Percentiles rank a stretch among this genome's conserved stretches.
These are phyloP conservation scores for Hevea brasiliensis DNA, from an alignment of 345 rosid species.

Conservation along the genomic window DNA sequence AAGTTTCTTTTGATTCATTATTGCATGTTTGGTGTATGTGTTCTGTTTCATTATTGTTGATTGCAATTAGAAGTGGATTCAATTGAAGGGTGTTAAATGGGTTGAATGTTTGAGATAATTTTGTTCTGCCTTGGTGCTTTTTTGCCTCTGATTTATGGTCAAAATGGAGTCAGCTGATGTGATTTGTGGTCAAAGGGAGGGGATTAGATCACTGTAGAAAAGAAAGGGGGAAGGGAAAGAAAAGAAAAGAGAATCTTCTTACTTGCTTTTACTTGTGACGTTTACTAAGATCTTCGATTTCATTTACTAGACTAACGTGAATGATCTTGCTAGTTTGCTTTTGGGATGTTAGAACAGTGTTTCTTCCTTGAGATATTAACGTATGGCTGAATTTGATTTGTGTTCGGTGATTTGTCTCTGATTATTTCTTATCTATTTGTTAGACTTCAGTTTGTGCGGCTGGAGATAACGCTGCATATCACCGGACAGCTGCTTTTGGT, in stretches of 20 bases:
- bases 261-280: too few species aligned
- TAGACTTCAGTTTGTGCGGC: constrained; percentile 75
- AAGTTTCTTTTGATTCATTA: constrained; percentile 21
- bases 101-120: background rate
- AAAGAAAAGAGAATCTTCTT: too few species aligned
- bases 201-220: background rate
- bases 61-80: background rate
- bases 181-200: background rate
- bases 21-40: background rate
- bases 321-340: too few species aligned
- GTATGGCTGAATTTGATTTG: too few species aligned
- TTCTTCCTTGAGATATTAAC: background rate
- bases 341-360: too few species aligned
- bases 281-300: background rate
- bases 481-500: constrained; percentile 65
- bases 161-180: background rate
- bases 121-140: background rate
- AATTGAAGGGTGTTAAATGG: background rate
- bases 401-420: background rate
- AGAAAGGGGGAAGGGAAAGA: too few species aligned
- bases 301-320: background rate
- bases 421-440: background rate
- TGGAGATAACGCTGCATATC: constrained; percentile 55
- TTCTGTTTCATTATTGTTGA: background rate
- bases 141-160: background rate